Conservation (phyloP, 371 early-diverging fungal genomes). For the Haplosporangium sp. region DNA sequence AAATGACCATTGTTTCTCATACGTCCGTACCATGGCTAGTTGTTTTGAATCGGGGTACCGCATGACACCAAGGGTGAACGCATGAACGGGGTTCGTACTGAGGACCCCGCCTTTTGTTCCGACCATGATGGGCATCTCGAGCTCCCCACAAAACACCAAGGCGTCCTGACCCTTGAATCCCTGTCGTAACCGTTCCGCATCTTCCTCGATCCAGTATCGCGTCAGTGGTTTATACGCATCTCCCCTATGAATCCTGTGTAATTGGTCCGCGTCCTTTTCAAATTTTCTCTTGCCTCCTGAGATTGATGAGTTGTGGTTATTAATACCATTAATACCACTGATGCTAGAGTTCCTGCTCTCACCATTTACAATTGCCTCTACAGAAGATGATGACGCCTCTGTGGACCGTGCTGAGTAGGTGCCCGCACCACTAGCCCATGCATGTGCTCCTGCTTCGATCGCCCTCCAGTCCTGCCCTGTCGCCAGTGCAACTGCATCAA, state of each 20-base stretch:
- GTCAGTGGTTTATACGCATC: constrained; percentile 67
- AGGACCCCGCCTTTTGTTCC: constrained; percentile 77
- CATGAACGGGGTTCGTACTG: constrained; percentile 73
- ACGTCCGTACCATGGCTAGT: constrained; percentile 62
- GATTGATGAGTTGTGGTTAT: background rate
- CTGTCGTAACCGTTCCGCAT: constrained; percentile 34
- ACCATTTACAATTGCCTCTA: background rate
- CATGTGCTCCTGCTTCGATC: constrained; percentile 75
- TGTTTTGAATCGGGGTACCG: constrained; percentile 67
- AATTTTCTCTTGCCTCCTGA: constrained; percentile 10
- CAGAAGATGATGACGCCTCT: background rate
- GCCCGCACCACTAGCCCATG: constrained; percentile 65
- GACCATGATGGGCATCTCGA: constrained; percentile 75
- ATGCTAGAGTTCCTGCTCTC: background rate
- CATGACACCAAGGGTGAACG: constrained; percentile 69
- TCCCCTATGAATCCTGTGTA: constrained; percentile 17
- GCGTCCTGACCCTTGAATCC: constrained; percentile 40
- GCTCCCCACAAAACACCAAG: constrained; percentile 67
- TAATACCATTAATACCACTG: background rate
- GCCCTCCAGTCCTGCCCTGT: constrained; percentile 84
- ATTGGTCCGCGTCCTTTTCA: background rate
- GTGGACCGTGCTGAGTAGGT: constrained; percentile 32
- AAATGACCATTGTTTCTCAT: background rate
- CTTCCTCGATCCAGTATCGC: constrained; percentile 71
- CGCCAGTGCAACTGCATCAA: constrained; percentile 79